Conservation (phyloP, 1,284 basidiomycete species). For the Kwoniella shivajii region DNA sequence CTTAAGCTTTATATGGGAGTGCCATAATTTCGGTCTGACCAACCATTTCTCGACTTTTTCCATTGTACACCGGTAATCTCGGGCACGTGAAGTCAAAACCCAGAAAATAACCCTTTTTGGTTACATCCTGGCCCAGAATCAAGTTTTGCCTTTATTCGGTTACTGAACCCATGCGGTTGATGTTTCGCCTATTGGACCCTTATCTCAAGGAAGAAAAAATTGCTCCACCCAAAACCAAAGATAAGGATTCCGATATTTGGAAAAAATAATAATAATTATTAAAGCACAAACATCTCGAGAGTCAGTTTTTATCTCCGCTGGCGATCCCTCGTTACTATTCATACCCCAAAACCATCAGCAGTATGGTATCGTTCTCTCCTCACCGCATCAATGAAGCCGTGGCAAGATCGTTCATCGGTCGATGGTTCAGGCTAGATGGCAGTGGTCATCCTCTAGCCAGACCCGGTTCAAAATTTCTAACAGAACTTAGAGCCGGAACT, state of each 20-base stretch:
- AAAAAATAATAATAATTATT: neutral
- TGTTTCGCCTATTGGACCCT: neutral
- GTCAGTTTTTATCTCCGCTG: neutral
- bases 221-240: slow-evolving; percentile 2
- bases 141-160: too few species aligned
- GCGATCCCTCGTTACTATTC: neutral
- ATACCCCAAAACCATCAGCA: neutral
- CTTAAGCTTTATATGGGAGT: too few species aligned
- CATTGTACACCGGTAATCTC: too few species aligned
- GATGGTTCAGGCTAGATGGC: slow-evolving; percentile 82
- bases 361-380: slow-evolving; percentile 6
- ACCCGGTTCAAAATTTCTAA: slow-evolving; percentile 74
- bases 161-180: slow-evolving; percentile 1
- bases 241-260: neutral
- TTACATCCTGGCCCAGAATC: too few species aligned
- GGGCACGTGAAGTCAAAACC: too few species aligned
- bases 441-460: slow-evolving; percentile 75
- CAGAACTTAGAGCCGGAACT: slow-evolving; percentile 76
- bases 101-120: too few species aligned
- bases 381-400: slow-evolving; percentile 55
- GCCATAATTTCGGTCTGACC: too few species aligned
- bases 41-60: too few species aligned
- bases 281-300: neutral
- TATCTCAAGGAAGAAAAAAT: neutral
- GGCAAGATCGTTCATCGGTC: slow-evolving; percentile 70